Conservation (phyloP, 2,329 filamentous ascomycete genomes). For the Exophiala aquamarina region DNA sequence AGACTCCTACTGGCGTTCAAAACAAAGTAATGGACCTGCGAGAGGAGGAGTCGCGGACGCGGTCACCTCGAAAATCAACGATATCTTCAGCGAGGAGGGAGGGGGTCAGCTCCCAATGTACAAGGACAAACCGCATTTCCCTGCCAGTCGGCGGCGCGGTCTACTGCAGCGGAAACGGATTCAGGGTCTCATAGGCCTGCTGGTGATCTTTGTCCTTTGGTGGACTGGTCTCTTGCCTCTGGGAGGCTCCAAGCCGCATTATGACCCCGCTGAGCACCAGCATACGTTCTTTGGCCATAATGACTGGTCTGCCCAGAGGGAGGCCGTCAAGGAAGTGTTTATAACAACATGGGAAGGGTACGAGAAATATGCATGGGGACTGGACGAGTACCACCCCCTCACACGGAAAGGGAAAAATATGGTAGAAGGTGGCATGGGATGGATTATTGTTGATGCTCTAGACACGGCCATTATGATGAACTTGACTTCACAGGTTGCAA, state of each 20-base stretch:
- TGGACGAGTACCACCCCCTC: slow-evolving; percentile 83
- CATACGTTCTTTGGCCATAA: slow-evolving; percentile 20
- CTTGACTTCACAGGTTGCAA: slow-evolving; percentile 76
- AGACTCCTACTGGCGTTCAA: slow-evolving; percentile 64
- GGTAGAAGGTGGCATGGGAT: slow-evolving; percentile 85
- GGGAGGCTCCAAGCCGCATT: slow-evolving; percentile 10
- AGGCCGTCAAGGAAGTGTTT: slow-evolving; percentile 86
- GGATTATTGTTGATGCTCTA: slow-evolving; percentile 95
- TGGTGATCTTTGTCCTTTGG: slow-evolving; percentile 63
- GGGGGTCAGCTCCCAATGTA: slow-evolving; percentile 86
- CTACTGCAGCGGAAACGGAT: slow-evolving; percentile 66
- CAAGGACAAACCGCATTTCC: slow-evolving; percentile 91
- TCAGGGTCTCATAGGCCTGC: slow-evolving; percentile 52
- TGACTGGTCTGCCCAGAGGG: slow-evolving; percentile 76
- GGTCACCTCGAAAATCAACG: slow-evolving; percentile 63
- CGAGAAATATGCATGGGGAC: slow-evolving; percentile 91
- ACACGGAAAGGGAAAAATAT: slow-evolving; percentile 79
- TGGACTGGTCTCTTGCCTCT: slow-evolving; percentile 62
- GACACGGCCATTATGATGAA: slow-evolving; percentile 99
- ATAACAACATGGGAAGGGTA: slow-evolving; percentile 91
- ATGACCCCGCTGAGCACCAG: slow-evolving; percentile 17
- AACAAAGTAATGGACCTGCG: slow-evolving; percentile 41
- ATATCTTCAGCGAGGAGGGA: slow-evolving; percentile 62
- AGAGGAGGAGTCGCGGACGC: slow-evolving; percentile 39
- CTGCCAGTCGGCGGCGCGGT: slow-evolving; percentile 56